phyloP scores from a whole-genome alignment of 2,329 filamentous ascomycete genomes.

The Paracorniculantispora psalliotae region DNA sequence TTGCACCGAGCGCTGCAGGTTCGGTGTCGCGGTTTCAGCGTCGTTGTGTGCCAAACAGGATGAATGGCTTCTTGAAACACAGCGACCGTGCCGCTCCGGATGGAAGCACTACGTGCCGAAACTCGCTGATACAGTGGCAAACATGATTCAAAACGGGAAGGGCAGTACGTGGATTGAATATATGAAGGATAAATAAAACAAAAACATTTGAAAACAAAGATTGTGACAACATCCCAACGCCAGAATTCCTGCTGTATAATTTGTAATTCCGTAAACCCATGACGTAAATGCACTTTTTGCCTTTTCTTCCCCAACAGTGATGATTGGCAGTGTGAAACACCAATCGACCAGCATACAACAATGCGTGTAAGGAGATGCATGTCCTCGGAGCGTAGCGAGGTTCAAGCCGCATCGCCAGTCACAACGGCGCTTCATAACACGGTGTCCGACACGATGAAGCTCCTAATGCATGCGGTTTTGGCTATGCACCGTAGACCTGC shows the following conservation, averaged over 20 bases:
- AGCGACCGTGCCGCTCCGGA: too few species aligned
- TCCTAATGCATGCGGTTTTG: too few species aligned
- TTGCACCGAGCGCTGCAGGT: background rate
- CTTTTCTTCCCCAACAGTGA: background rate
- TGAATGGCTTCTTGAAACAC: background rate
- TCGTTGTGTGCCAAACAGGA: background rate
- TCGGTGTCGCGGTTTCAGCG: background rate
- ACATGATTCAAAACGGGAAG: background rate
- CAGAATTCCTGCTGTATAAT: background rate
- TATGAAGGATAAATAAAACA: background rate
- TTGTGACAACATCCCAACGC: conserved; percentile 1
- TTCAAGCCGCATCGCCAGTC: background rate
- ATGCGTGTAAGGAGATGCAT: background rate
- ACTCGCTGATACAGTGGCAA: background rate
- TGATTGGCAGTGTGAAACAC: background rate
- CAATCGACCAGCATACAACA: too few species aligned
- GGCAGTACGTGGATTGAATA: background rate
- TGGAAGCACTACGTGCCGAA: too few species aligned
- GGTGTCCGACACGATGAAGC: background rate
- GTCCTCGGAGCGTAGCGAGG: background rate
- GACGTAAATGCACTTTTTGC: background rate
- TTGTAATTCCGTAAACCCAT: background rate
- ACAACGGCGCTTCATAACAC: background rate
- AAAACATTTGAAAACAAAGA: background rate
- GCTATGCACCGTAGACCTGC: too few species aligned